phyloP scores from a whole-genome alignment of 768 basidiomycete species.

The Nevesoporus exiguus region DNA sequence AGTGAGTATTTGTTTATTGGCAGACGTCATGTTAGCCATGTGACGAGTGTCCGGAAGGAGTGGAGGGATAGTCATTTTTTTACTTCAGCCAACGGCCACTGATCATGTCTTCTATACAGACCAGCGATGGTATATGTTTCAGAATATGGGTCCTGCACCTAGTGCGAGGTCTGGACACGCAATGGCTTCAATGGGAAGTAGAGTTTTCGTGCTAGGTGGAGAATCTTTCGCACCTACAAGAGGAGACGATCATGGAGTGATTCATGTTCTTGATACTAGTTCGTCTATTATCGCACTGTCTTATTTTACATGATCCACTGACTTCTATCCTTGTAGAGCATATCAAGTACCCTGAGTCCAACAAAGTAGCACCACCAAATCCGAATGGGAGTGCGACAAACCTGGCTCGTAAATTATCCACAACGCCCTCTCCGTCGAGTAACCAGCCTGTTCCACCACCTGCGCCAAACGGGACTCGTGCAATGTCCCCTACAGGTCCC shows the following conservation, averaged over 20 bases:
- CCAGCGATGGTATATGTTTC: conserved; percentile 99
- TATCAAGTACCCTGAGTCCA: conserved; percentile 87
- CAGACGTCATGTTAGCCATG: neutral
- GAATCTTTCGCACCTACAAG: conserved; percentile 77
- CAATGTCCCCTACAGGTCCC: conserved; percentile 60
- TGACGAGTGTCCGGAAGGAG: neutral
- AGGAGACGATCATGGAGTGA: conserved; percentile 72
- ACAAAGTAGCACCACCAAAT: conserved; percentile 37
- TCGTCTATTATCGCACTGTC: conserved; percentile 31
- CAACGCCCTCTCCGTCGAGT: conserved; percentile 34
- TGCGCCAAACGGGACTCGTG: conserved; percentile 39
- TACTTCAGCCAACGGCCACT: conserved; percentile 6
- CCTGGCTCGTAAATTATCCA: conserved; percentile 47
- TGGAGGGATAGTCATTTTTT: neutral
- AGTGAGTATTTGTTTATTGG: conserved; percentile 54
- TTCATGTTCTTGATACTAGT: conserved; percentile 97
- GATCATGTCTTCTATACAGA: conserved; percentile 45
- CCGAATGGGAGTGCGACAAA: conserved; percentile 27
- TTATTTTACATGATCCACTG: conserved; percentile 2
- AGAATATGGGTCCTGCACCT: conserved; percentile 98
- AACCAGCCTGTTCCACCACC: conserved; percentile 28
- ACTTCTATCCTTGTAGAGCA: conserved; percentile 50
- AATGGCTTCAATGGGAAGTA: conserved; percentile 90
- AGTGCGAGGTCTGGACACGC: conserved; percentile 92
- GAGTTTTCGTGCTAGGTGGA: conserved; percentile 92